Percentiles rank a stretch among this genome's conserved stretches.
phyloP scores from a whole-genome alignment of 1,284 basidiomycete species.

The Wallemia hederae region DNA sequence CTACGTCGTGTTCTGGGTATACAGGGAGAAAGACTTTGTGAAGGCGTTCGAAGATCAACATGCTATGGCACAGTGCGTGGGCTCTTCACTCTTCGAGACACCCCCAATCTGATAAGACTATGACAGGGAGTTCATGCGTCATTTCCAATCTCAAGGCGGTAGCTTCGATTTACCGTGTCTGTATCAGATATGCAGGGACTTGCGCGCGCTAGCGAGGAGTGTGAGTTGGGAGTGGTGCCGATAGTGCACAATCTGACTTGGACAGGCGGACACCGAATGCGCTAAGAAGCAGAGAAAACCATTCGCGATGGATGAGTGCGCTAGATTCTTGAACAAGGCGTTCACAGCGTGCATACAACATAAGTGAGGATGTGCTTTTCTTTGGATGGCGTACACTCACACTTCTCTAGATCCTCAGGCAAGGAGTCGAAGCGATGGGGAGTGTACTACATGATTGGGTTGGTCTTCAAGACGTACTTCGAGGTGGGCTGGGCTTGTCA shows the following conservation, averaged over 20 bases:
- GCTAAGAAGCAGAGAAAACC: neutral
- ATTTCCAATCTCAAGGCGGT: neutral
- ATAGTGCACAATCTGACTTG: neutral
- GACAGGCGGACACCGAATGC: neutral
- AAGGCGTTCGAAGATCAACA: neutral
- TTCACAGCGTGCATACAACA: constrained; percentile 75
- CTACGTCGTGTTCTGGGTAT: neutral
- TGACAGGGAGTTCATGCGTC: neutral
- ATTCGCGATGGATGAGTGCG: constrained; percentile 53
- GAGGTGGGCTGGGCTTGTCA: constrained; percentile 25
- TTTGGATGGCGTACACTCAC: constrained; percentile 2
- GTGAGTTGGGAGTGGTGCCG: neutral
- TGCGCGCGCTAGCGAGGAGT: neutral
- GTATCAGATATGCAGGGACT: neutral
- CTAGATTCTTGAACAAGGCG: constrained; percentile 62
- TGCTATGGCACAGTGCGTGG: neutral
- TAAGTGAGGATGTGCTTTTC: constrained; percentile 23
- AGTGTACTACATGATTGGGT: constrained; percentile 71
- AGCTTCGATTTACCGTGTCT: neutral
- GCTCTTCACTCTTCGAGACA: no score
- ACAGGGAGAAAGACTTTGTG: neutral
- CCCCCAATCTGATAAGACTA: neutral
- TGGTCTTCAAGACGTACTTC: constrained; percentile 85
- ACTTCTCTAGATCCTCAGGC: constrained; percentile 32
- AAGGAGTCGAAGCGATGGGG: constrained; percentile 68